A percentile compares a stretch with the other conserved stretches of the same genome.
Evolutionary conservation across 2,329 filamentous ascomycete species (phyloP).

Genomic region (Coniochaeta ligniaria): DNA sequence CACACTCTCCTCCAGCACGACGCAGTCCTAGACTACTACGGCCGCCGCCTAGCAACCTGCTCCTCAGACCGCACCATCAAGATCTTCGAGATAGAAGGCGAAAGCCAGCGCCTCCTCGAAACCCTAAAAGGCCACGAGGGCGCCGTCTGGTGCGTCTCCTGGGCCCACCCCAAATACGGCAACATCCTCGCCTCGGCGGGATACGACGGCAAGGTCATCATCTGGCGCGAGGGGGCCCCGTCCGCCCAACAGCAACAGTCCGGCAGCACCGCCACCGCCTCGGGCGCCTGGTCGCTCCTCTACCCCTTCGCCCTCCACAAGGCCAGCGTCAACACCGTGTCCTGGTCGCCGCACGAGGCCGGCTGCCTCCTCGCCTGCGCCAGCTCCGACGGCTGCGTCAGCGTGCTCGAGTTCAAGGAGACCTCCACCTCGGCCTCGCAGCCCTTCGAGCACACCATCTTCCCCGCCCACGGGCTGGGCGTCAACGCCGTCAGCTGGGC

Average conservation of each 20-base stretch:
- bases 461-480: conserved; percentile 86
- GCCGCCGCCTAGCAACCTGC: conserved; percentile 89
- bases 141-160: conserved; percentile 95
- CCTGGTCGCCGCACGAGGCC: conserved; percentile 95
- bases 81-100: conserved; percentile 96
- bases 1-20: conserved; percentile 60
- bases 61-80: conserved; percentile 98
- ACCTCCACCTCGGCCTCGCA: conserved; percentile 44
- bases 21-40: conserved; percentile 97
- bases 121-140: conserved; percentile 96
- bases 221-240: conserved; percentile 78
- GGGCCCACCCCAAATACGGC: conserved; percentile 98
- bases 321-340: conserved; percentile 91
- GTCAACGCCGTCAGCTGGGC: conserved; percentile 97
- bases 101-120: conserved; percentile 81
- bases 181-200: conserved; percentile 93
- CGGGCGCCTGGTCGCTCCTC: conserved; percentile 66
- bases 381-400: conserved; percentile 87
- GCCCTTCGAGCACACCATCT: conserved; percentile 74
- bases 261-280: neutral
- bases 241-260: neutral
- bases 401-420: conserved; percentile 94
- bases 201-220: conserved; percentile 96
- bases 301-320: conserved; percentile 93
- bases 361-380: conserved; percentile 93